Conservation (phyloP, 306 rosid genomes). For the Luffa aegyptiaca region DNA sequence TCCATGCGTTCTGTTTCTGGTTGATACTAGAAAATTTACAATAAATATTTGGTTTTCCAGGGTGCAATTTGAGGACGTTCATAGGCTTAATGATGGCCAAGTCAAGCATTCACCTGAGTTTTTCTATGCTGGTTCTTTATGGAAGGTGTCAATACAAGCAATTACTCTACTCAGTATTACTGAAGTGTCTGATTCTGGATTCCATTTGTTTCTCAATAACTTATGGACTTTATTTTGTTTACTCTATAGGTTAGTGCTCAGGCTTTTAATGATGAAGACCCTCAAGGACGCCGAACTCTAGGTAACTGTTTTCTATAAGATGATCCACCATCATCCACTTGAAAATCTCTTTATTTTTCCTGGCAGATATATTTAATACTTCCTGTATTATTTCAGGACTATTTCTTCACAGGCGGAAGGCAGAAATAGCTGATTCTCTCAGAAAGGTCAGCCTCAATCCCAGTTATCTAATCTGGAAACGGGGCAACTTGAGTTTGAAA, state of each 20-base stretch:
- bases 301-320: conserved; percentile 39
- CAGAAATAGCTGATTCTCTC: conserved; percentile 43
- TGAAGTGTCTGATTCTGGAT: neutral
- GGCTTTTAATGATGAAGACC: conserved; percentile 95
- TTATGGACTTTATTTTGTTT: conserved; percentile 19
- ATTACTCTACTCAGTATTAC: conserved; percentile 6
- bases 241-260: conserved; percentile 79
- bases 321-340: conserved; percentile 4
- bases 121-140: conserved; percentile 91
- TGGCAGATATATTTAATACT: neutral
- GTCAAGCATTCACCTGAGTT: conserved; percentile 93
- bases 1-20: neutral
- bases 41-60: conserved; percentile 34
- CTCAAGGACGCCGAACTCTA: conserved; percentile 85
- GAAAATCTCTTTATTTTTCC: neutral
- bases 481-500: neutral
- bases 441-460: conserved; percentile 46
- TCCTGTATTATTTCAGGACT: conserved; percentile 48
- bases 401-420: conserved; percentile 88
- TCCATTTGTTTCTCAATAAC: neutral
- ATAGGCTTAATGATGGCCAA: conserved; percentile 95
- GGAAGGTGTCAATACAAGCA: conserved; percentile 65
- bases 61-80: conserved; percentile 94
- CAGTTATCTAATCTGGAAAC: conserved; percentile 2
- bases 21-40: neutral